Percentiles rank a stretch among this genome's conserved stretches.
Evolutionary conservation across 805 yeast species (phyloP).

Genomic region (Zygosaccharomyces kombuchaensis): DNA sequence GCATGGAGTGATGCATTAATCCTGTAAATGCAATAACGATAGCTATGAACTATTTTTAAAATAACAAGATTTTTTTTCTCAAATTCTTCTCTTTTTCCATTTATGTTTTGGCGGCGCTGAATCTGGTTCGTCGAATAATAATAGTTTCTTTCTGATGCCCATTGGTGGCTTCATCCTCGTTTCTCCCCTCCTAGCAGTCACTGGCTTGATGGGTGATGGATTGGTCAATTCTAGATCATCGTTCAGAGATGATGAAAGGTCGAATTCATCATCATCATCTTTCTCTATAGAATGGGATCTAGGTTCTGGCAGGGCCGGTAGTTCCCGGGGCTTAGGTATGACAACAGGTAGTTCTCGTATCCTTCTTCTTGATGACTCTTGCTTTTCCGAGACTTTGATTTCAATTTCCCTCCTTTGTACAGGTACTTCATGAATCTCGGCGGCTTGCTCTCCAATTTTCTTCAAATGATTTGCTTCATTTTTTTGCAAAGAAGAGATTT

Average conservation of each 20-base stretch:
- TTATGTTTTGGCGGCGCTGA: conserved; percentile 16
- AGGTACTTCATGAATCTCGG: conserved; percentile 2
- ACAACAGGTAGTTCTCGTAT: neutral
- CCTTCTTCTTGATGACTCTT: neutral
- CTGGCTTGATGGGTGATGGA: conserved; percentile 30
- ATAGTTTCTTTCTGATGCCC: conserved; percentile 28
- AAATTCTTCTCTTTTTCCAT: conserved; percentile 21
- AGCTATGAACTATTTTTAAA: neutral
- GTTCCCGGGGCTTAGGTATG: neutral
- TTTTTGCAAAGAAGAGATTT: conserved; percentile 7
- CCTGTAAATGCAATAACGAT: neutral
- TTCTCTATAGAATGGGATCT: neutral
- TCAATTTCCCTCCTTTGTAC: conserved; percentile 6
- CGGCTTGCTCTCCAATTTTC: conserved; percentile 5
- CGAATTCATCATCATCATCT: conserved; percentile 27
- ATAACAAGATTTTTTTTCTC: neutral
- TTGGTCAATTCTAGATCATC: conserved; percentile 33
- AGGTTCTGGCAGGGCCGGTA: too few species aligned
- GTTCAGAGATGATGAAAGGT: conserved; percentile 30
- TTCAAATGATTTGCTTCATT: conserved; percentile 4
- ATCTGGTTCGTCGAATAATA: conserved; percentile 30
- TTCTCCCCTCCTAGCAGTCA: conserved; percentile 13
- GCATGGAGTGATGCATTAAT: neutral
- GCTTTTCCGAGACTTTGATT: neutral
- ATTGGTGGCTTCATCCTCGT: conserved; percentile 13